Base-by-base conservation (phyloP, 305 asterid species). In the Solanum hybrid region DNA sequence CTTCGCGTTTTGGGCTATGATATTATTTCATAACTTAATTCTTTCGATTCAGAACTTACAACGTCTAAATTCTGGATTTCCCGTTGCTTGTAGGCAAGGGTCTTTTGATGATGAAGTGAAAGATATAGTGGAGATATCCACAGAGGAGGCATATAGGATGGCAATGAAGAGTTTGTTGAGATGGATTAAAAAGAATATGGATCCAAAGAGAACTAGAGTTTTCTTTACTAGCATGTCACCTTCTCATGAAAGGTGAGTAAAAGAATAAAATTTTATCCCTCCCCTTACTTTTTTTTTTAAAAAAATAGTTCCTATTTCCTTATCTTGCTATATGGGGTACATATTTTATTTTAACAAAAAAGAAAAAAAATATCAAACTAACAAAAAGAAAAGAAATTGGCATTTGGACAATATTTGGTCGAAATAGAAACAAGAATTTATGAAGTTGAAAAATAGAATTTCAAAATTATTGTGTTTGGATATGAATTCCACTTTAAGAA, bases 141-240 rank as follows among this genome's bases (percentile, higher is more conserved):
- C 95, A 3, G 98, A 94, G 81, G 96, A 92, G 2, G 98, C 95
- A 22, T 95, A 95, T 87, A 88, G 95, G 1, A 92, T 95, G 95
- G 96, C 95, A n/a, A 92, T 95, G 95, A 93, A 92, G 24, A 92
- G 93, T 91, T 91, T 95, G 95, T 3, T 95, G 82, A 89, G 92
- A 90, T 95, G 98, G 98, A 93, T 92, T 5, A 91, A 93, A 88
- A 90, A 88, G 78, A 95, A 94, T 78, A 94, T 94, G 97, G 95
- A 95, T 89, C 92, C 89, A 3, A 91, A 92, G 10, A 93, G 85
- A 78, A 95, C 95, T 5, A 89, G 97, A 90, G 96, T 93, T 10
- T 95, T 95, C 79, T 95, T 95, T 93, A 92, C 98, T 19, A 94
- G 95, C 93, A 95, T 95, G 98, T 95, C 98, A 7, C 98, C 97